A percentile compares a stretch with the other conserved stretches of the same genome.
These are phyloP conservation scores for Lachnellula arida DNA, from an alignment of 2,329 filamentous ascomycete genomes.

Conservation along the genomic window DNA sequence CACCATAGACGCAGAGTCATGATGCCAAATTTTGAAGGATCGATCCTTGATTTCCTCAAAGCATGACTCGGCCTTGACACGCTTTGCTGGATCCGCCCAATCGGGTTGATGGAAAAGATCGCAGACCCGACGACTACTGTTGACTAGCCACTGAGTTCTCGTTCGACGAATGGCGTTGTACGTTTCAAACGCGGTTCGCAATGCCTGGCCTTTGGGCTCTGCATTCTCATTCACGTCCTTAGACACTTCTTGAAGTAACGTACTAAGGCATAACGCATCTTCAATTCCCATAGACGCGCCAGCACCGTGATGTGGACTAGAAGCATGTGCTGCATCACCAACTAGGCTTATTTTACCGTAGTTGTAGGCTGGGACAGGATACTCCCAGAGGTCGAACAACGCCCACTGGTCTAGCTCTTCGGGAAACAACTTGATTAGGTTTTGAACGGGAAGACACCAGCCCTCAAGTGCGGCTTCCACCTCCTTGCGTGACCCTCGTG, in stretches of 20 bases:
- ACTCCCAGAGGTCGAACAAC: slow-evolving; percentile 52
- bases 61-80: slow-evolving; percentile 23
- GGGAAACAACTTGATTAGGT: slow-evolving; percentile 38
- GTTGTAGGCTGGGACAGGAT: slow-evolving; percentile 41
- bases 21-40: slow-evolving; percentile 11
- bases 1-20: slow-evolving; percentile 10
- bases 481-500: slow-evolving; percentile 36
- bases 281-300: slow-evolving; percentile 54
- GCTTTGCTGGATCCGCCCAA: slow-evolving; percentile 27
- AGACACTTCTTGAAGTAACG: background rate
- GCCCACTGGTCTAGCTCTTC: slow-evolving; percentile 46
- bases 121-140: slow-evolving; percentile 32
- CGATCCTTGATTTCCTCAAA: slow-evolving; percentile 21
- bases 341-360: slow-evolving; percentile 42
- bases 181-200: slow-evolving; percentile 32
- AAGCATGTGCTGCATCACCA: slow-evolving; percentile 54
- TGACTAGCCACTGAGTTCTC: slow-evolving; percentile 36
- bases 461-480: slow-evolving; percentile 35
- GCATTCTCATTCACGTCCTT: slow-evolving; percentile 11
- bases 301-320: slow-evolving; percentile 50
- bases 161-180: slow-evolving; percentile 36
- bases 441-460: slow-evolving; percentile 34
- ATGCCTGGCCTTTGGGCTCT: slow-evolving; percentile 11
- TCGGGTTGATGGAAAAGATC: slow-evolving; percentile 28
- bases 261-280: slow-evolving; percentile 43